Percentiles rank a stretch among this genome's conserved stretches.
These are phyloP conservation scores for Luffa aegyptiaca DNA, from an alignment of 306 rosid genomes.

Conservation along the genomic window DNA sequence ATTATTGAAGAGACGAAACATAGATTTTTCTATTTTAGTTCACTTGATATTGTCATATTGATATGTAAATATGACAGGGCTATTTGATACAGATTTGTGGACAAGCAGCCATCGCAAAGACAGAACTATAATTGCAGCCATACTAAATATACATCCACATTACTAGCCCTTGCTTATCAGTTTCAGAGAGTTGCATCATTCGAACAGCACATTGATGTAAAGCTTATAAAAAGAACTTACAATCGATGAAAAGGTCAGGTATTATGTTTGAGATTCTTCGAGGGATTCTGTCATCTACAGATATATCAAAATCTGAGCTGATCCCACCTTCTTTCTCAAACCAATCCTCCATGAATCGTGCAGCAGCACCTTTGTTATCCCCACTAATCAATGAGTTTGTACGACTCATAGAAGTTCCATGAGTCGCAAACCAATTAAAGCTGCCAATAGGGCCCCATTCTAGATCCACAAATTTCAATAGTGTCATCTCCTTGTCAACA, in stretches of 20 bases:
- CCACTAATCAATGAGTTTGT: slow-evolving; percentile 73
- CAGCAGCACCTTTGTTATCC: slow-evolving; percentile 94
- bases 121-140: neutral
- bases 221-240: slow-evolving; percentile 18
- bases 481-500: slow-evolving; percentile 87
- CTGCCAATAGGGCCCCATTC: slow-evolving; percentile 86
- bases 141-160: neutral
- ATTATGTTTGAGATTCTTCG: slow-evolving; percentile 32
- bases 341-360: slow-evolving; percentile 97
- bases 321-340: slow-evolving; percentile 32
- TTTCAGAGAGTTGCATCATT: neutral
- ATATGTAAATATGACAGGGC: neutral
- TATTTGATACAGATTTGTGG: neutral
- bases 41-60: neutral
- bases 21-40: neutral
- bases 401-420: slow-evolving; percentile 96
- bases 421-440: slow-evolving; percentile 96
- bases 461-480: slow-evolving; percentile 68
- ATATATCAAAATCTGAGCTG: slow-evolving; percentile 7
- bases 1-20: neutral
- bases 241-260: slow-evolving; percentile 13
- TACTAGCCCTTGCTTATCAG: neutral
- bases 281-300: slow-evolving; percentile 16
- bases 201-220: neutral
- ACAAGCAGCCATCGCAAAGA: neutral